Evolutionary conservation across 768 basidiomycete genomes (phyloP), one percentile per base, ranked within the genome.

Genomic region (Suillus lakei): DNA sequence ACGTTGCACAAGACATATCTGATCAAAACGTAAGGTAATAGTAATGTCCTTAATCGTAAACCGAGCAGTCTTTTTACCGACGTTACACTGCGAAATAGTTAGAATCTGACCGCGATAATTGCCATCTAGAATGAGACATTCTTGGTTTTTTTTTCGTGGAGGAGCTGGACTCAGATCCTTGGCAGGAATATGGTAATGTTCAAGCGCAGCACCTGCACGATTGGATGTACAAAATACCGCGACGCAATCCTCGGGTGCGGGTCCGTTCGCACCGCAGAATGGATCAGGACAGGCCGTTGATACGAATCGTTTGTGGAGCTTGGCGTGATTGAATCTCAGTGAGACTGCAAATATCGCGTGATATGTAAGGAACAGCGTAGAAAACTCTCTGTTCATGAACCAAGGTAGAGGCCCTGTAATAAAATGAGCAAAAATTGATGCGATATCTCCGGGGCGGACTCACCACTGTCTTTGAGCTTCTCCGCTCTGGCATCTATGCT

Each of bases 111-210:
- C 8, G 8, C 18, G 2, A 53, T 30, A 28, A 53, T 28, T 10
- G 3, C 51, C 4, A 5, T 53, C 51, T 28, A 53, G 28, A 53
- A 53, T 53, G 51, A 53, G 30, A 18, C 51, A 53, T 30, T 30
- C 16, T 28, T 53, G 51, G 2, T 51, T 15, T 53, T 9, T 51
- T 53, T 28, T 53, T 4, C 18, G 4, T 16, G 50, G 50, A 28
- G 50, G 28, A 51, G 50, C 50, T 28, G 50, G 50, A 16, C 50
- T 51, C 26, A 51, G 50, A 18, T 51, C n/a, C n/a, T 51, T 51
- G 28, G 28, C 28, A 2, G 50, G 50, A 18, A 51, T 51, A 51
- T 28, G 26, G 50, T 18, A 51, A 28, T 51, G 50, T 28, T 51
- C 26, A 28, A 28, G 26, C 3, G 50, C 50, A 51, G 50, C 50